A percentile compares a stretch with the other conserved stretches of the same genome.
These are phyloP conservation scores for Crinitomyces ghanaensis DNA, from an alignment of 805 yeast species.

Conservation along the genomic window DNA sequence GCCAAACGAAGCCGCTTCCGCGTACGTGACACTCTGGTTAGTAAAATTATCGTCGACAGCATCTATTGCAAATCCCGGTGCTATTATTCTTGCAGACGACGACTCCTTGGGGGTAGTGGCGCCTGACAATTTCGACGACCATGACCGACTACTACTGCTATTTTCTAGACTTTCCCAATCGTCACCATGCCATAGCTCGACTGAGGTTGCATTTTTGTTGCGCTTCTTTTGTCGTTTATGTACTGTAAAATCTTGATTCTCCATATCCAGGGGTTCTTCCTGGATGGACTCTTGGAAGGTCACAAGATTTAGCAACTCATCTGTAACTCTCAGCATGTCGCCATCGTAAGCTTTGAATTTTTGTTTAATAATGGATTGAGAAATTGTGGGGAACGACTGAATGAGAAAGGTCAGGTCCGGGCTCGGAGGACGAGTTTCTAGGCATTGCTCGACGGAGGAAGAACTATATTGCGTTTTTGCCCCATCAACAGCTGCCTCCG, in stretches of 20 bases:
- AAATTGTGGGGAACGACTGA: slow-evolving; percentile 14
- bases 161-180: neutral
- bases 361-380: slow-evolving; percentile 6
- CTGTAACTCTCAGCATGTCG: slow-evolving; percentile 12
- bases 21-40: neutral
- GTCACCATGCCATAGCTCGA: neutral
- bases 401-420: slow-evolving; percentile 8
- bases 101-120: neutral
- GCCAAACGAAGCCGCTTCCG: neutral
- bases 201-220: neutral
- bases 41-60: neutral
- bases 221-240: slow-evolving; percentile 2
- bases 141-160: neutral
- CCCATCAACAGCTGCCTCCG: slow-evolving; percentile 4
- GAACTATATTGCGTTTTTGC: slow-evolving; percentile 1
- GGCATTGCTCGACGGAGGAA: neutral
- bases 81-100: neutral
- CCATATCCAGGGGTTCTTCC: slow-evolving; percentile 4
- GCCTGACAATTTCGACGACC: neutral
- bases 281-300: slow-evolving; percentile 4
- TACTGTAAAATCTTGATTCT: slow-evolving; percentile 3
- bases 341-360: slow-evolving; percentile 10
- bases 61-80: too few species aligned
- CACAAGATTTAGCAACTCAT: slow-evolving; percentile 12
- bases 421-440: slow-evolving; percentile 1